Evolutionary conservation across 164 flowering plant species (phyloP).

Genomic region (Vitis riparia): DNA sequence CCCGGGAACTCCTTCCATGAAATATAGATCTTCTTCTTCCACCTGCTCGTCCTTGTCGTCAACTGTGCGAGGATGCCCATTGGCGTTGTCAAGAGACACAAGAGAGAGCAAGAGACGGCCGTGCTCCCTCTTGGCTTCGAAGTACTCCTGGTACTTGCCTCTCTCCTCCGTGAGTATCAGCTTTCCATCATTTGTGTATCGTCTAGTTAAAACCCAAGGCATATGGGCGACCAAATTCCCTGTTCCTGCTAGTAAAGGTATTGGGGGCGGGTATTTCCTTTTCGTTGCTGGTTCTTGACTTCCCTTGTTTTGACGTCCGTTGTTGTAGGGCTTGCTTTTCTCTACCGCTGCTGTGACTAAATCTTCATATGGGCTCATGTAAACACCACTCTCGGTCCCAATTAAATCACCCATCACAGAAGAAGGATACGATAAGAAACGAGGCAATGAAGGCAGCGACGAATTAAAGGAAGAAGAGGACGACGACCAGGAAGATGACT

Average conservation of each 20-base stretch:
- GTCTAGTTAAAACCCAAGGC: slow-evolving; percentile 42
- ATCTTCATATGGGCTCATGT: slow-evolving; percentile 5
- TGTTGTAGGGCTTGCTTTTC: not conserved
- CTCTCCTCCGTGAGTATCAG: slow-evolving; percentile 33
- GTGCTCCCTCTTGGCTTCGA: slow-evolving; percentile 32
- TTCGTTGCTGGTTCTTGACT: not conserved
- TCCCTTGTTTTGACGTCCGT: not conserved
- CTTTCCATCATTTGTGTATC: slow-evolving; percentile 27
- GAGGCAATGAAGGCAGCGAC: not conserved
- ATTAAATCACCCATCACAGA: slow-evolving; percentile 14
- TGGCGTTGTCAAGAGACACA: slow-evolving; percentile 18
- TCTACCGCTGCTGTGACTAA: not conserved
- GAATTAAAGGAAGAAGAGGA: not conserved
- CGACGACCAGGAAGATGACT: not conserved
- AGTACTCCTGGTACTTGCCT: slow-evolving; percentile 36
- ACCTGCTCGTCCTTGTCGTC: not conserved
- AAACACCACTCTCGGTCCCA: slow-evolving; percentile 25
- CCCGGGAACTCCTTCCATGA: not conserved
- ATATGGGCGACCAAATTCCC: slow-evolving; percentile 28
- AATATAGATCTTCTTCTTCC: not conserved
- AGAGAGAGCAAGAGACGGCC: slow-evolving; percentile 39
- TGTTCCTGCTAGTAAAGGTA: slow-evolving; percentile 31
- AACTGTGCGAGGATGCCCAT: not conserved
- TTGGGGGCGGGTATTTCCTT: slow-evolving; percentile 48
- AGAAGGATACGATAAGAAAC: not conserved